Evolutionary conservation across 2,329 filamentous ascomycete genomes (phyloP).

Genomic region (Aspergillus felis): DNA sequence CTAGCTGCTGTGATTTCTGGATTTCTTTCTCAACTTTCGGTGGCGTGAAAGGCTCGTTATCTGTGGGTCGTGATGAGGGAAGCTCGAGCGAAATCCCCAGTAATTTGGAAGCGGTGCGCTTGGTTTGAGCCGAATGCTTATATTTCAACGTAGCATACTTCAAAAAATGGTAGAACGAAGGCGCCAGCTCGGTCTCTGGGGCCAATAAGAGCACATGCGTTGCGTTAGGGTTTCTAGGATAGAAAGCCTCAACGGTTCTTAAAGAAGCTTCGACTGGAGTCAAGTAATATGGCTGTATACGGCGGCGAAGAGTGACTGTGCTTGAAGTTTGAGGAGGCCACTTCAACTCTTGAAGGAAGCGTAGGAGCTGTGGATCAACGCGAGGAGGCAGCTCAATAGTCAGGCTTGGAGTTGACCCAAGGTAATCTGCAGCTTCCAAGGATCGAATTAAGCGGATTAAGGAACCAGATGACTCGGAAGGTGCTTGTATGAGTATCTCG

Average conservation of each 20-base stretch:
- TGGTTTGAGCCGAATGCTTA: constrained; percentile 59
- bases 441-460: constrained; percentile 74
- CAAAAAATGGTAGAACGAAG: constrained; percentile 80
- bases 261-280: constrained; percentile 68
- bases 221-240: constrained; percentile 60
- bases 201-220: constrained; percentile 83
- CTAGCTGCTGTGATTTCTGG: constrained; percentile 4
- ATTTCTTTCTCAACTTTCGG: constrained; percentile 29
- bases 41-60: constrained; percentile 51
- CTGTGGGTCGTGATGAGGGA: constrained; percentile 57
- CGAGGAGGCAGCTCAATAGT: constrained; percentile 77
- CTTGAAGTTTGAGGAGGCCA: constrained; percentile 59
- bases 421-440: constrained; percentile 70
- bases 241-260: constrained; percentile 82
- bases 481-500: constrained; percentile 79
- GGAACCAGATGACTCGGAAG: constrained; percentile 65
- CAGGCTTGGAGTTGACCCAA: constrained; percentile 66
- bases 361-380: constrained; percentile 61
- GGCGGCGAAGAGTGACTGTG: constrained; percentile 66
- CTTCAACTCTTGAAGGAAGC: constrained; percentile 59
- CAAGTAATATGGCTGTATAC: constrained; percentile 59
- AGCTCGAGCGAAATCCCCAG: constrained; percentile 78
- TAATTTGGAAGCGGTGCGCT: constrained; percentile 51
- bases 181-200: constrained; percentile 73
- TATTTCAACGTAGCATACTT: constrained; percentile 76